Percentiles rank a stretch among this genome's conserved stretches.
Evolutionary conservation across 192 early-diverging fungal species (phyloP).

Genomic region (Haplosporangium gracile): DNA sequence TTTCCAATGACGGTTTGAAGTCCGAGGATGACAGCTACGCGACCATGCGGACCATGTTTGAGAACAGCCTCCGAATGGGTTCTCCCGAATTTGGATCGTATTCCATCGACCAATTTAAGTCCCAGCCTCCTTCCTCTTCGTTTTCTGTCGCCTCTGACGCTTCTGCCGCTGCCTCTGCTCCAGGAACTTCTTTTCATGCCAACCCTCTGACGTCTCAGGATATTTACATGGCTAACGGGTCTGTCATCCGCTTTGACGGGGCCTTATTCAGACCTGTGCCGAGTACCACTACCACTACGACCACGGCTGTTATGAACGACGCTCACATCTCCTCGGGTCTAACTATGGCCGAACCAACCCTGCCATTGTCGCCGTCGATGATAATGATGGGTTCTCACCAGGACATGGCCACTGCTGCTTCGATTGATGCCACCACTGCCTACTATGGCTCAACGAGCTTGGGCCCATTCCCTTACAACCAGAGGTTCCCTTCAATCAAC

Average conservation of each 20-base stretch:
- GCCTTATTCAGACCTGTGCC: background rate
- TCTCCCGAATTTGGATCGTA: background rate
- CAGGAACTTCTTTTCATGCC: background rate
- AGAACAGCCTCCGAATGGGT: conserved; percentile 7
- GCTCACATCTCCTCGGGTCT: background rate
- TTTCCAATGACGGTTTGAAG: background rate
- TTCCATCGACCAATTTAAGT: background rate
- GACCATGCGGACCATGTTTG: conserved; percentile 12
- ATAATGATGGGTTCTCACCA: background rate
- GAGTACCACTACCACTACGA: background rate
- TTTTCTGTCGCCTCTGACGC: background rate
- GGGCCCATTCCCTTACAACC: background rate
- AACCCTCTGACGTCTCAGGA: background rate
- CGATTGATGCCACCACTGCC: background rate
- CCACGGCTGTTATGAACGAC: background rate
- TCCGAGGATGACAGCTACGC: conserved; percentile 12
- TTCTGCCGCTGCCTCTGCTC: background rate
- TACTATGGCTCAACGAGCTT: background rate
- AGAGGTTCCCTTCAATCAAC: background rate
- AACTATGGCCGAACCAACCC: background rate
- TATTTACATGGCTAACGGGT: conserved; percentile 31
- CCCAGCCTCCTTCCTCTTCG: too few relatives aligned
- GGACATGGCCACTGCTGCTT: background rate
- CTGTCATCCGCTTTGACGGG: conserved; percentile 31
- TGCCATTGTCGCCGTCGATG: background rate